Evolutionary conservation across 495 filamentous ascomycete species (phyloP), one percentile per base, ranked within the genome.

Genomic region (Tuber umbilicatum): DNA sequence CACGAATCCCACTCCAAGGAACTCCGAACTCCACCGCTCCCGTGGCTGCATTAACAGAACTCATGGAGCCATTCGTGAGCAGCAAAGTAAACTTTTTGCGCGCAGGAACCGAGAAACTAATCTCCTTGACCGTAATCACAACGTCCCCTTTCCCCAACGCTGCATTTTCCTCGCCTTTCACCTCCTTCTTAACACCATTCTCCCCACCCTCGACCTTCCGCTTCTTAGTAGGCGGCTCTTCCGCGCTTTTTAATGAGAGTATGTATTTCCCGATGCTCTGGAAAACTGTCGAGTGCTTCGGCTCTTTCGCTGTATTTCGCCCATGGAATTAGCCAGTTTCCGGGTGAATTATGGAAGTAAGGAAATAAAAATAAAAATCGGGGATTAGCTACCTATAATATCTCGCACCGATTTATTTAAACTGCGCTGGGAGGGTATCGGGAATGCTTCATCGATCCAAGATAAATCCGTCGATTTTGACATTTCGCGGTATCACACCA

Each of bases 21-120:
- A 94, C 86, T 0, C 87, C 89, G 78, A 91, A 89, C 73, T 93
- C 91, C 5, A 92, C 86, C 74, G 86, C 86, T 45, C 89, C 89
- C 17, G 88, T 89, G 27, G 87, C 84, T 12, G 90, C 86, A 69
- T 89, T 89, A 35, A 89, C 86, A 14, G 91, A 92, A 73, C 91
- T 90, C 64, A 97, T 82, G 71, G 89, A 90, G 78, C 85, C 84
- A 78, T 86, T 78, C 81, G 89, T 85, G 84, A 98, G 86, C 84
- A 92, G 91, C 41, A 98, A 85, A 64, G 88, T 91, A 80, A 94
- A 90, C 85, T 98, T 99, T 85, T 97, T 99, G 76, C 95, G 87
- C 84, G 92, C 91, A 23, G 95, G 95, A n/a, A 92, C 87, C 27
- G 75, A 79, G 73, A 82, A 82, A 45, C 75, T 79, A 69, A 82